Evolutionary conservation across 768 basidiomycete species (phyloP), one percentile per base, ranked within the genome.

Genomic region (Lactarius trivialis): DNA sequence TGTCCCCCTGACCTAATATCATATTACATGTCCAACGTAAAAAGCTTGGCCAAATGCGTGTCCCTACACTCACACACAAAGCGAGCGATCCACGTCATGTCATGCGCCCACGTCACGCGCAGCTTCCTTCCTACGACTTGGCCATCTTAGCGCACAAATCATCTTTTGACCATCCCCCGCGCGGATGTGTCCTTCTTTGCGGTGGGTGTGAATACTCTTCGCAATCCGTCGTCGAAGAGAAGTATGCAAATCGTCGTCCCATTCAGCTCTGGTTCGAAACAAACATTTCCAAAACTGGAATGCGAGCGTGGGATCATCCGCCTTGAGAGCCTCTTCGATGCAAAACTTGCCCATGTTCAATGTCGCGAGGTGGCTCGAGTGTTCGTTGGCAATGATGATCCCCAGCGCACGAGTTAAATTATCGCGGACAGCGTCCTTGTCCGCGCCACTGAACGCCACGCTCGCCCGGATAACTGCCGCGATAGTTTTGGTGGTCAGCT

Each of bases 221-320:
- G 70, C 72, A 43, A 88, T 80, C 26, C 70, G 69, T 1, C 69
- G 63, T 57, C 87, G 82, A 65, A 78, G 69, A 37, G 56, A 58
- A 30, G 56, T 62, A 66, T 85, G 84, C 67, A 79, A 76, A 21
- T 21, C 32, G 69, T 85, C 83, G 6, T 70, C 66, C 81, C 81
- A 82, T 59, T 80, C 74, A 7, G 78, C 73, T 70, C 73, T 78
- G 30, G 70, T 70, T 61, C 70, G 74, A 14, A 88, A 55, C 61
- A 86, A 71, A 54, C 71, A 66, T 53, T 71, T 67, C 87, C 87
- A 89, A 70, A 88, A 87, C 50, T 73, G 72, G 74, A 77, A 86
- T 1, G 85, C 88, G 73, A 84, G 71, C 63, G 66, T 61, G 0
- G 83, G 77, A 51, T 83, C 77, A 21, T 77, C 72, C 36, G 77